Percentiles rank a stretch among this genome's conserved stretches.
Evolutionary conservation across 2,329 filamentous ascomycete species (phyloP).

Genomic region (Exophiala calicioides): DNA sequence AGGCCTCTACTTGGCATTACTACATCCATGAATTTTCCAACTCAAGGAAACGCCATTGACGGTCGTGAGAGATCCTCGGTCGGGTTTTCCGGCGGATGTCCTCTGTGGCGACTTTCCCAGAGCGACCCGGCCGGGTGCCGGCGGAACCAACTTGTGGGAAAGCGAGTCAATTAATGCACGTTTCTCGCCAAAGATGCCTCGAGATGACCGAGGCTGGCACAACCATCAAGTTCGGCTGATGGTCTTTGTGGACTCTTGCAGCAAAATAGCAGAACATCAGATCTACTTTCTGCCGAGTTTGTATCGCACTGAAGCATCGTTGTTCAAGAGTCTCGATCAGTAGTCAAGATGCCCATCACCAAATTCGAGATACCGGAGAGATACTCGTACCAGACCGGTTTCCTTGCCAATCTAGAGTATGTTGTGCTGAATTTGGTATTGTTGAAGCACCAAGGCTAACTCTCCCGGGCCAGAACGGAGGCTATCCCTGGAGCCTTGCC

Average conservation of each 20-base stretch:
- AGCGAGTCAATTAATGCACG: no score
- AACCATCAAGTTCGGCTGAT: not conserved
- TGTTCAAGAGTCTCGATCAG: not conserved
- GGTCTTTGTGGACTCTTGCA: not conserved
- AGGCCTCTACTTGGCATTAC: no score
- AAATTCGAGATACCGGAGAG: constrained; percentile 63
- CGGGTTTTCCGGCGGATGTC: constrained; percentile 11
- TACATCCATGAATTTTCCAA: no score
- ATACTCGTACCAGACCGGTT: constrained; percentile 77
- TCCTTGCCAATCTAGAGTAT: constrained; percentile 74
- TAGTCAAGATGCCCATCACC: constrained; percentile 59
- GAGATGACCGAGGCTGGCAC: not conserved
- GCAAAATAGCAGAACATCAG: not conserved
- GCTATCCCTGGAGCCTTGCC: constrained; percentile 73
- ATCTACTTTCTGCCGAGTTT: not conserved
- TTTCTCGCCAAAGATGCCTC: not conserved
- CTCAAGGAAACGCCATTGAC: not conserved
- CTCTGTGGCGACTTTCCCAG: not conserved
- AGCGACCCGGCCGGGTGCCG: no score
- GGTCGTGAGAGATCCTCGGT: not conserved
- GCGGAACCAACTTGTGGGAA: no score
- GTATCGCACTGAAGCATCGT: not conserved
- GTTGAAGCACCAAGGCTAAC: not conserved
- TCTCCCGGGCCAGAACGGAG: constrained; percentile 70
- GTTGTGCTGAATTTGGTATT: constrained; percentile 32